phyloP scores from a whole-genome alignment of 495 filamentous ascomycete species.

The Jackrogersella minutella region DNA sequence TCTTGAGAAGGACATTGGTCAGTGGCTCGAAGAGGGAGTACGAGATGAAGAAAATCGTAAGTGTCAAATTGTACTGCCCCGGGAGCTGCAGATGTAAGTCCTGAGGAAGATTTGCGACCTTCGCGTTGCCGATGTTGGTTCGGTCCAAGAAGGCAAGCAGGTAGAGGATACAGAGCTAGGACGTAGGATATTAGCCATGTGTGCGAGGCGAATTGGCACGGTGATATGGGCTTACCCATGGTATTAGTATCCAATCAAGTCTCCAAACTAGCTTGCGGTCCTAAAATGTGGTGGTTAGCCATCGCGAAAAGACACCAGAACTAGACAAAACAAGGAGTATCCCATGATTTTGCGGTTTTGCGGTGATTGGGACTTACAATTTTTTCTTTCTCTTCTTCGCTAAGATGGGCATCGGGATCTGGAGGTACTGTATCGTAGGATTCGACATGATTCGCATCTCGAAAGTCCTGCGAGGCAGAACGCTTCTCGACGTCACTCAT shows the following conservation, averaged over 20 bases:
- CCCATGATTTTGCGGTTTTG: not conserved
- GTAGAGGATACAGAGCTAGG: slow-evolving; percentile 79
- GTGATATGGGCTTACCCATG: slow-evolving; percentile 62
- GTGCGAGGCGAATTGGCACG: not conserved
- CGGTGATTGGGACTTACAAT: slow-evolving; percentile 65
- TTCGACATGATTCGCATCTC: slow-evolving; percentile 41
- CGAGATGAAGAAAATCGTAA: slow-evolving; percentile 92
- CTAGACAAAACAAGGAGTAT: not conserved
- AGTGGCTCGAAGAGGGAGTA: slow-evolving; percentile 88
- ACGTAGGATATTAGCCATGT: slow-evolving; percentile 8
- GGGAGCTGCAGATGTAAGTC: slow-evolving; percentile 58
- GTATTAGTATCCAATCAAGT: slow-evolving; percentile 75
- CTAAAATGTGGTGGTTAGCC: slow-evolving; percentile 50
- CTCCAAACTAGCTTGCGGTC: slow-evolving; percentile 73
- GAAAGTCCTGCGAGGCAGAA: slow-evolving; percentile 43
- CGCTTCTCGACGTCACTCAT: slow-evolving; percentile 48
- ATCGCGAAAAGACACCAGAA: not conserved
- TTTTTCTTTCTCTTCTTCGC: slow-evolving; percentile 68
- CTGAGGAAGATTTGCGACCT: slow-evolving; percentile 74
- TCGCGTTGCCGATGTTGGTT: slow-evolving; percentile 88
- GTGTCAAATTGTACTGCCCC: slow-evolving; percentile 74
- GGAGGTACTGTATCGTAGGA: slow-evolving; percentile 33
- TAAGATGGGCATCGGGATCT: slow-evolving; percentile 75
- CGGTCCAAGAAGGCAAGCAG: slow-evolving; percentile 85
- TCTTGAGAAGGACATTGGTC: slow-evolving; percentile 89